These are phyloP conservation scores for Aspergillus aculeatus DNA, from an alignment of 2,329 filamentous ascomycete genomes.

Conservation along the genomic window DNA sequence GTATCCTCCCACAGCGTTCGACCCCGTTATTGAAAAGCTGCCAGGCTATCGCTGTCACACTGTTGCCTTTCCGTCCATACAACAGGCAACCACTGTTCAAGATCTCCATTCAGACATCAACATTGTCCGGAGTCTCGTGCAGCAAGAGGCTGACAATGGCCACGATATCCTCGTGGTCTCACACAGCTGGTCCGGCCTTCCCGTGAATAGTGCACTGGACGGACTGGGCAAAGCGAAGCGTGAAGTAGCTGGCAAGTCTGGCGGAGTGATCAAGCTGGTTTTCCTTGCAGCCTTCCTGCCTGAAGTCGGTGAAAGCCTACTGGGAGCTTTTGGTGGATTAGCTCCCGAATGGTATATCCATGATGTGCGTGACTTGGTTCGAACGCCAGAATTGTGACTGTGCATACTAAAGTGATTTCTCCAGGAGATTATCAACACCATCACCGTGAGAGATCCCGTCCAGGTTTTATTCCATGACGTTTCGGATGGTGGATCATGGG, in stretches of 20 bases:
- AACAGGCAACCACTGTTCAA: conserved; percentile 22
- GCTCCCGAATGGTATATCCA: conserved; percentile 30
- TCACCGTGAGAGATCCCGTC: conserved; percentile 25
- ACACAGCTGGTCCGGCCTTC: too few species aligned
- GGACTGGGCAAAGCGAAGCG: neutral
- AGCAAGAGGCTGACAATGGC: conserved; percentile 29
- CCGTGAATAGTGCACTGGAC: too few species aligned
- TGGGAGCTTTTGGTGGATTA: conserved; percentile 28
- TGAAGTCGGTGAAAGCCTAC: conserved; percentile 29
- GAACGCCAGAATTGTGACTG: neutral
- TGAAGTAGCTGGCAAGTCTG: conserved; percentile 27
- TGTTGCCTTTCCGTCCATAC: conserved; percentile 29
- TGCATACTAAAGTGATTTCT: too few species aligned
- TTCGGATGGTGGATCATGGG: conserved; percentile 29
- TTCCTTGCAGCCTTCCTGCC: conserved; percentile 39
- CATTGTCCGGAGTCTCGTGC: conserved; percentile 32
- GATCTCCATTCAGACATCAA: conserved; percentile 30
- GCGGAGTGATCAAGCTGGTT: conserved; percentile 35
- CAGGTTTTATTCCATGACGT: conserved; percentile 34
- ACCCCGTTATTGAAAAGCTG: conserved; percentile 25
- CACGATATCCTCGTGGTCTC: conserved; percentile 12
- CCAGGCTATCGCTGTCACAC: conserved; percentile 24
- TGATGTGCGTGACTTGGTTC: conserved; percentile 23
- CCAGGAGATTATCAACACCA: conserved; percentile 23
- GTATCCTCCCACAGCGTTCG: conserved; percentile 32